Conservation (phyloP, 208 protist genomes). For the Leishmania tarentolae region DNA sequence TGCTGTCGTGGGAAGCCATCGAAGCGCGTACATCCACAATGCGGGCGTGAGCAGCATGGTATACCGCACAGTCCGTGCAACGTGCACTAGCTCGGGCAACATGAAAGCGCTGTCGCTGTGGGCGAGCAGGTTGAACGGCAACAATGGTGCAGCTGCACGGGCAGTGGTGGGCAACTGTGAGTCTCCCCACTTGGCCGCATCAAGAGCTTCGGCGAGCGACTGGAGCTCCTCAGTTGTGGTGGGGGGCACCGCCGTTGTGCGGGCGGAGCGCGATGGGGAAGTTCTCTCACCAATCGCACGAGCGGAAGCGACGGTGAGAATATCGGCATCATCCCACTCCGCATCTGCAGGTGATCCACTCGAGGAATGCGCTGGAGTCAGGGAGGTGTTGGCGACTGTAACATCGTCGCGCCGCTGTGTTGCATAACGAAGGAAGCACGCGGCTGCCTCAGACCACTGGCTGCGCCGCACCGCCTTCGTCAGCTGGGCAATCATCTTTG, state of each 20-base stretch:
- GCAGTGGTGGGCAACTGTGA: not conserved
- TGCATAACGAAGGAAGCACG: conserved; percentile 49
- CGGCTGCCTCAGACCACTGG: conserved; percentile 53
- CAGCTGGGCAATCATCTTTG: conserved; percentile 46
- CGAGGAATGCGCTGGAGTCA: not conserved
- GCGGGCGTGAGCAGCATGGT: conserved; percentile 44
- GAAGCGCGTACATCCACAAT: conserved; percentile 52
- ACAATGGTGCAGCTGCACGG: not conserved
- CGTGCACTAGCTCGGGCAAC: conserved; percentile 39
- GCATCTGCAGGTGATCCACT: not conserved
- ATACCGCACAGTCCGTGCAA: conserved; percentile 64
- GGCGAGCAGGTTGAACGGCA: not conserved
- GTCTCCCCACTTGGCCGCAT: not conserved
- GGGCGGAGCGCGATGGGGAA: not conserved
- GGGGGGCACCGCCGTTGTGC: not conserved
- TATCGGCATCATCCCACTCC: not conserved
- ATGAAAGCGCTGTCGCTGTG: conserved; percentile 13
- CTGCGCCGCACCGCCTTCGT: conserved; percentile 36
- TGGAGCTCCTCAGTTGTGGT: conserved; percentile 5
- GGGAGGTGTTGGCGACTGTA: not conserved
- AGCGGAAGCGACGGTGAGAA: not conserved
- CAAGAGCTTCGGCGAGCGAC: not conserved
- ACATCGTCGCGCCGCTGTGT: not conserved
- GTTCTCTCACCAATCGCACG: not conserved
- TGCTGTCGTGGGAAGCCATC: conserved; percentile 42